Base-by-base conservation (phyloP, 768 basidiomycete genomes). In the Cubamyces lactineus region DNA sequence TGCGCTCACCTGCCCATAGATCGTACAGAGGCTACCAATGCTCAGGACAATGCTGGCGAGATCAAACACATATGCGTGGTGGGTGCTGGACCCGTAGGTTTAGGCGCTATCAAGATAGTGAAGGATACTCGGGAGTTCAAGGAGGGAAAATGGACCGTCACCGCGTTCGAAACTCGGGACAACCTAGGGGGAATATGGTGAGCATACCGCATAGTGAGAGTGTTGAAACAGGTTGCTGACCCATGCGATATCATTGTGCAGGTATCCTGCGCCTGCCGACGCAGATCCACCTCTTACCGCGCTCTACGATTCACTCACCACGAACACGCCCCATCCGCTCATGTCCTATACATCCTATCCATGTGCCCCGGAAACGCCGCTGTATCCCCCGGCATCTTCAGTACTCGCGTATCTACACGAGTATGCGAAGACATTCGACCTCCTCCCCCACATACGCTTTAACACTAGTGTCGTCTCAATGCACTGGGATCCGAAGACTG, bases 181-280 rank as follows among this genome's bases (percentile, higher is more conserved):
- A 79, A 81, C 26, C 74, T 92, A 5, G 93, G 93, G 2, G 93
- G 93, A 0, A 72, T 94, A 51, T 94, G 93, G 93, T 91, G 26
- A 23, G 51, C 9, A n/a, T 13, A 9, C 23, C 8, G 26, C 17
- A 30, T 7, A 49, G 42, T 12, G 9, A 17, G 2, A 3, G 5
- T 24, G 2, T 12, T 26, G 28, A 30, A 30, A 3, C 3, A 8
- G 9, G 34, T 34, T 11, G 34, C 34, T 34, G 5, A 34, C 11
- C 9, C 1, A 34, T 11, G 1, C 9, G 34, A 9, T 15, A 26
- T 28, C 13, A 34, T 34, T 11, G 9, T 34, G 48, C 48, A 79
- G 88, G 89, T 70, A 83, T 24, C 86, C 89, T 28, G 82, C 84
- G 12, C 74, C 79, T 42, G 79, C 82, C 4, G 70, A 73, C 16